A percentile compares a stretch with the other conserved stretches of the same genome.
Evolutionary conservation across 148 eudicot species (phyloP).

Genomic region (Linanthus parryae): DNA sequence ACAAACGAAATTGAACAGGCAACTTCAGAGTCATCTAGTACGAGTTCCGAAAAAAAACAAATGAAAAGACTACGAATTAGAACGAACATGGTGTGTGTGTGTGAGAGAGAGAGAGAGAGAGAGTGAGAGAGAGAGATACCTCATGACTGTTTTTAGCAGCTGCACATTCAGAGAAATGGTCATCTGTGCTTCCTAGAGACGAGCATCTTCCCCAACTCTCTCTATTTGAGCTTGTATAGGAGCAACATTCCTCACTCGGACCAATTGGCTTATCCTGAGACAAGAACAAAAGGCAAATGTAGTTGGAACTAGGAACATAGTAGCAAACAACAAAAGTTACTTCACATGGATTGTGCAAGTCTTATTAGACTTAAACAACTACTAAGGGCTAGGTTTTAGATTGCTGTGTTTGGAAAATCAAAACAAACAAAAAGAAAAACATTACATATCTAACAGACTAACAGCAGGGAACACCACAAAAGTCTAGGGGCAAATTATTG

Average conservation of each 20-base stretch:
- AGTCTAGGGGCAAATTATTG: too few relatives aligned
- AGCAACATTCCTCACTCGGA: constrained; percentile 58
- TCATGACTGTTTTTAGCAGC: constrained; percentile 26
- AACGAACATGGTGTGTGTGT: background rate
- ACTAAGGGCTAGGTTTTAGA: too few relatives aligned
- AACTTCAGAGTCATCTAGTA: background rate
- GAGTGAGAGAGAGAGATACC: constrained; percentile 23
- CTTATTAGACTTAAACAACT: too few relatives aligned
- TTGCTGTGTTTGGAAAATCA: too few relatives aligned
- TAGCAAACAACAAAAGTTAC: background rate
- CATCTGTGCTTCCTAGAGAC: constrained; percentile 64
- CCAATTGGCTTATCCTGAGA: constrained; percentile 44
- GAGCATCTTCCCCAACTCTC: constrained; percentile 95
- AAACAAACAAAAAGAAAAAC: too few relatives aligned
- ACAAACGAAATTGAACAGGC: background rate
- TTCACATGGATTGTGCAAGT: too few relatives aligned
- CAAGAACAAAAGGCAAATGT: too few relatives aligned
- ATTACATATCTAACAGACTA: too few relatives aligned
- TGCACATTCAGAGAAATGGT: constrained; percentile 26
- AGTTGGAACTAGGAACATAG: background rate
- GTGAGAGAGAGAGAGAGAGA: constrained; percentile 5
- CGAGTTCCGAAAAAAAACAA: background rate
- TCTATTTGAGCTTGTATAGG: constrained; percentile 73
- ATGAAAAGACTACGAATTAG: background rate
- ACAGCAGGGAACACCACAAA: too few relatives aligned